Base-by-base conservation (phyloP, 225 moss, liverwort and hornwort species). In the Physcomitrium patens region DNA sequence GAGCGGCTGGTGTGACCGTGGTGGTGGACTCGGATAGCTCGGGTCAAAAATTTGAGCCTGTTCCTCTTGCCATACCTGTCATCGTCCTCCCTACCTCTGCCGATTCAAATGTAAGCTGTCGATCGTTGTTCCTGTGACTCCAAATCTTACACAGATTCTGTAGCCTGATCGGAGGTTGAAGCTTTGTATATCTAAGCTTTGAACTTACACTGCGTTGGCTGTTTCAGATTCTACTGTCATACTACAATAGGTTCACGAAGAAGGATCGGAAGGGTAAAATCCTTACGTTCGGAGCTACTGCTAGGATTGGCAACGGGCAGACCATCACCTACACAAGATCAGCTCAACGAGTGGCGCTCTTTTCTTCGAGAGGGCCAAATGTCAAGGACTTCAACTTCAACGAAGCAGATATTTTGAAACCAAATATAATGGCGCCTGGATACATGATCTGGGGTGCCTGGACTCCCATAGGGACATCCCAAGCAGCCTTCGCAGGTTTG, bases 321-420 rank as follows among this genome's bases (percentile, higher is more conserved):
- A 46, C 27, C 11, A 75, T 87, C 14, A 63, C 53, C 3, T 95
- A 78, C 71, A 86, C 86, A 60, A 31, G 67, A 45, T 71, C 67
- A 48, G 89, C 76, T 19, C 94, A 91, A 42, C 83, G 89, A 69
- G 92, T 95, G 58, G 89, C 92, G 27, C 76, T 86, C 19, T 91
- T 92, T 55, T 95, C 94, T 10, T 92, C 94, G 0, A 79, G 94
- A 72, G 94, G 94, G 37, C 94, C 94, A 23, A 81, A 92, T 67
- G 78, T 92, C 37, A 92, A 83, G 70, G 83, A 89, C 63, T 91
- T 86, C 1, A 76, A 91, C 64, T 91, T 86, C 16, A 70, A 92
- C 46, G 80, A 83, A 56, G 94, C 94, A 5, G 94, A 95, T 74
- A 80, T 95, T 50, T 71, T 92, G 86, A 95, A 95, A 78, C 94